Evolutionary conservation across 805 yeast genomes (phyloP).

Genomic region (Barnettozyma vustinii): DNA sequence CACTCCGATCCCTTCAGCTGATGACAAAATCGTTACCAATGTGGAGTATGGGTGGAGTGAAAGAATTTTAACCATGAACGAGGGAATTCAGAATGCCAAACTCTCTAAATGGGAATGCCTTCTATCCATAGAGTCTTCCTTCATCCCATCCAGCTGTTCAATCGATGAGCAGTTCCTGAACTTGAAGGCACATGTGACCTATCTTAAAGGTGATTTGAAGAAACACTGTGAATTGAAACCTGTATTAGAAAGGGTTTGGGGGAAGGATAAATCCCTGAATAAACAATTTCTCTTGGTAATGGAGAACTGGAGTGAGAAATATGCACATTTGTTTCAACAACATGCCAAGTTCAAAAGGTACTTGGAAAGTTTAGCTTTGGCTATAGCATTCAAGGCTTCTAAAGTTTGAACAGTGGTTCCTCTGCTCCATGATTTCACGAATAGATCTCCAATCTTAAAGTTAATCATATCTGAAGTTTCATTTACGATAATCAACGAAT

Average conservation of each 20-base stretch:
- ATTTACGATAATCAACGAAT: too few species aligned
- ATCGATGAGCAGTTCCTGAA: slow-evolving; percentile 35
- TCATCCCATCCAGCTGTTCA: slow-evolving; percentile 25
- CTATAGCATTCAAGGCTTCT: slow-evolving; percentile 22
- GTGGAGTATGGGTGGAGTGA: slow-evolving; percentile 78
- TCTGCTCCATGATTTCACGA: neutral
- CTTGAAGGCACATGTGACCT: slow-evolving; percentile 35
- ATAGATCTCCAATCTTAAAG: too few species aligned
- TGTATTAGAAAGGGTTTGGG: slow-evolving; percentile 33
- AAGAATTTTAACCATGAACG: slow-evolving; percentile 15
- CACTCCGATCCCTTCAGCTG: slow-evolving; percentile 68
- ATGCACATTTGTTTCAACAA: slow-evolving; percentile 32
- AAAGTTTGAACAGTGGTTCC: slow-evolving; percentile 10
- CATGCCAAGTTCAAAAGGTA: slow-evolving; percentile 31
- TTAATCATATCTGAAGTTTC: too few species aligned
- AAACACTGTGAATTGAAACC: slow-evolving; percentile 39
- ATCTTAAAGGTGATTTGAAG: slow-evolving; percentile 34
- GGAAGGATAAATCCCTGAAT: slow-evolving; percentile 6
- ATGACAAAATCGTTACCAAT: slow-evolving; percentile 63
- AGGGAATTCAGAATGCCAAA: slow-evolving; percentile 21
- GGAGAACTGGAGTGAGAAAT: slow-evolving; percentile 39
- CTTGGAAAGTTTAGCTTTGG: slow-evolving; percentile 28
- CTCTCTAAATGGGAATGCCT: slow-evolving; percentile 23
- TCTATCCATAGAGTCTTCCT: slow-evolving; percentile 24
- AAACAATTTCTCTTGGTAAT: slow-evolving; percentile 27